Evolutionary conservation across 352 stramenopile genomes (phyloP).

Genomic region (Phytophthora fragariaefolia): DNA sequence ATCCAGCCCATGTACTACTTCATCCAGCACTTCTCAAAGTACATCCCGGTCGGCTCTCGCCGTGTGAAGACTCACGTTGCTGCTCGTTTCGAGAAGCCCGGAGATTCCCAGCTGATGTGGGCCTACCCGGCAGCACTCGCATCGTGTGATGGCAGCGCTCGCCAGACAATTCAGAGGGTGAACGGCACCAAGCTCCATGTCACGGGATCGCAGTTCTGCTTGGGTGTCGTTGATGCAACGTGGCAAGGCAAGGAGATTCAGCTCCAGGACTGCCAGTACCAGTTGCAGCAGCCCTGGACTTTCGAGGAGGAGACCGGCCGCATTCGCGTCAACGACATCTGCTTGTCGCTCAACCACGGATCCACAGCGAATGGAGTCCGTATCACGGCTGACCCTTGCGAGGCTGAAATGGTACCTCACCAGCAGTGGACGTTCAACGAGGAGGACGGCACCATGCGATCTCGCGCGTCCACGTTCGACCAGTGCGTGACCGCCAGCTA

Average conservation of each 20-base stretch:
- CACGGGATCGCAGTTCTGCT: conserved; percentile 55
- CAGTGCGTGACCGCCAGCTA: conserved; percentile 83
- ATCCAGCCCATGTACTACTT: conserved; percentile 92
- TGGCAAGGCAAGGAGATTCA: conserved; percentile 59
- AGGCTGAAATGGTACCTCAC: conserved; percentile 33
- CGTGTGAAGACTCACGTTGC: conserved; percentile 61
- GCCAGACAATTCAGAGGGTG: conserved; percentile 58
- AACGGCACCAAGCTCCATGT: conserved; percentile 74
- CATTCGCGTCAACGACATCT: conserved; percentile 62
- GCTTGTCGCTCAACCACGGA: conserved; percentile 66
- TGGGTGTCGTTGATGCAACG: conserved; percentile 44
- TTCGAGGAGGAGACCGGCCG: conserved; percentile 48
- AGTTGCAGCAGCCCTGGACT: conserved; percentile 67
- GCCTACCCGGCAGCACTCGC: conserved; percentile 59
- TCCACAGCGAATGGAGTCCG: conserved; percentile 55
- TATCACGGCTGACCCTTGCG: conserved; percentile 52
- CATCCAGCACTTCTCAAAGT: conserved; percentile 90
- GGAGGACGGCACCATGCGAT: conserved; percentile 55
- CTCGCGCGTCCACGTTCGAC: conserved; percentile 32
- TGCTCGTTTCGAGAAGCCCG: conserved; percentile 59
- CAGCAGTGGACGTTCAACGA: conserved; percentile 65
- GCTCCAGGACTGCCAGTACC: conserved; percentile 68
- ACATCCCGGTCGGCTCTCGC: conserved; percentile 69
- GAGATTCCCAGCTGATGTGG: conserved; percentile 60
- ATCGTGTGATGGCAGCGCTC: conserved; percentile 63